Conservation (phyloP, 1,139 yeast genomes). For the Hyphopichia buzzinii region DNA sequence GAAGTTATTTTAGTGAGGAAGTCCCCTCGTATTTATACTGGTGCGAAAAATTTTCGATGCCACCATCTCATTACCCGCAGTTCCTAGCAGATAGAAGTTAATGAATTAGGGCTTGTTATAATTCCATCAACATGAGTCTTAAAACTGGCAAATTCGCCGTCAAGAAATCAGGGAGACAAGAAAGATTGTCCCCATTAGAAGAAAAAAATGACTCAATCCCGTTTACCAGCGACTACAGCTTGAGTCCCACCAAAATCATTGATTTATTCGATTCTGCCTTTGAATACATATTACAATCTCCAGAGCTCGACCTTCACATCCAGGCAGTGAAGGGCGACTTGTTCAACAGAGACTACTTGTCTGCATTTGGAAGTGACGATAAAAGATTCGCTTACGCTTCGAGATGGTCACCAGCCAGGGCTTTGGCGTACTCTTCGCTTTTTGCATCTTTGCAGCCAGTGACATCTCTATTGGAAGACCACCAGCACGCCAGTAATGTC, state of each 20-base stretch:
- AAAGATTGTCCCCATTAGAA: conserved; percentile 1
- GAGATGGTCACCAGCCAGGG: conserved; percentile 84
- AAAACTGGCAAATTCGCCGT: neutral
- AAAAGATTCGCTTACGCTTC: conserved; percentile 76
- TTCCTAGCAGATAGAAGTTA: too few relatives aligned
- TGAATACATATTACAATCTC: conserved; percentile 43
- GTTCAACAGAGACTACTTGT: conserved; percentile 64
- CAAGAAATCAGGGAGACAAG: too few relatives aligned
- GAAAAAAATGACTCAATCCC: conserved; percentile 28
- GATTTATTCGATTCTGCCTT: conserved; percentile 51
- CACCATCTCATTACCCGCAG: conserved; percentile 6
- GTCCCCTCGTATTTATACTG: conserved; percentile 3
- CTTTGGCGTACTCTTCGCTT: conserved; percentile 69
- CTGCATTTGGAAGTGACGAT: conserved; percentile 63
- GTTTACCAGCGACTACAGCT: conserved; percentile 25
- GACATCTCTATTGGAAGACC: conserved; percentile 32
- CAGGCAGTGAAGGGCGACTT: conserved; percentile 71
- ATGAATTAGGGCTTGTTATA: too few relatives aligned
- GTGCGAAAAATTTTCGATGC: conserved; percentile 1
- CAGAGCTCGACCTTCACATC: conserved; percentile 42
- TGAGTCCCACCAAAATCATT: conserved; percentile 41
- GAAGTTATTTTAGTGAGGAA: conserved; percentile 4
- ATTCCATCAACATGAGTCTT: too few relatives aligned
- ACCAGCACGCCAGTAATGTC: conserved; percentile 33
- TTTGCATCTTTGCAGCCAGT: conserved; percentile 51